phyloP scores from a whole-genome alignment of 2,329 filamentous ascomycete genomes.

The Penicillium sp. region DNA sequence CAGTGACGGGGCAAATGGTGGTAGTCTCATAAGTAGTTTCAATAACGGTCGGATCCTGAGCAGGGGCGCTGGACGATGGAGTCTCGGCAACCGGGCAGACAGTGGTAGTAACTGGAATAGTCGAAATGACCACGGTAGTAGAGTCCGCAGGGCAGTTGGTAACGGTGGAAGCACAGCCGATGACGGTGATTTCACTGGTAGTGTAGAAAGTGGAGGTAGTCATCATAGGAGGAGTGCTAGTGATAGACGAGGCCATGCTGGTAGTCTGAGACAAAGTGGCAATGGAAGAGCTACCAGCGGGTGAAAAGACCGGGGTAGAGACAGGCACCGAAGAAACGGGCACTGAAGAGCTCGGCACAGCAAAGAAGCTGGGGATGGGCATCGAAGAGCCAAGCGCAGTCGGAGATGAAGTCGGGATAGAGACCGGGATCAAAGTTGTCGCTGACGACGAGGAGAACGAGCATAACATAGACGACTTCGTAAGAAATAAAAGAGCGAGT shows the following conservation, averaged over 20 bases:
- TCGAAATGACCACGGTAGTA: slow-evolving; percentile 53
- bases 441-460: too few relatives aligned
- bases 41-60: slow-evolving; percentile 11
- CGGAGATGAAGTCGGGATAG: neutral
- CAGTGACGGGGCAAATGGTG: slow-evolving; percentile 17
- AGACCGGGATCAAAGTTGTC: neutral
- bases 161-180: slow-evolving; percentile 39
- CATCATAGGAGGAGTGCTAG: slow-evolving; percentile 20
- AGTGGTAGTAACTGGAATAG: slow-evolving; percentile 47
- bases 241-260: slow-evolving; percentile 12
- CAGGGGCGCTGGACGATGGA: slow-evolving; percentile 13
- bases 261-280: slow-evolving; percentile 14
- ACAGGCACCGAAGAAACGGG: neutral
- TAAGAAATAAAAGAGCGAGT: neutral
- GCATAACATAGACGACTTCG: too few relatives aligned
- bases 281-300: neutral
- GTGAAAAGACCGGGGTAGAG: neutral
- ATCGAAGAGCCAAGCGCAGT: neutral
- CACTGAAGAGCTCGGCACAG: neutral
- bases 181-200: slow-evolving; percentile 39
- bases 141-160: slow-evolving; percentile 54
- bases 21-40: slow-evolving; percentile 15
- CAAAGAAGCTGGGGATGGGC: neutral
- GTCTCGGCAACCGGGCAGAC: slow-evolving; percentile 48
- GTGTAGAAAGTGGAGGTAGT: slow-evolving; percentile 41